A percentile compares a stretch with the other conserved stretches of the same genome.
Evolutionary conservation across 345 rosid genomes (phyloP).

Genomic region (Aurinia saxatilis): DNA sequence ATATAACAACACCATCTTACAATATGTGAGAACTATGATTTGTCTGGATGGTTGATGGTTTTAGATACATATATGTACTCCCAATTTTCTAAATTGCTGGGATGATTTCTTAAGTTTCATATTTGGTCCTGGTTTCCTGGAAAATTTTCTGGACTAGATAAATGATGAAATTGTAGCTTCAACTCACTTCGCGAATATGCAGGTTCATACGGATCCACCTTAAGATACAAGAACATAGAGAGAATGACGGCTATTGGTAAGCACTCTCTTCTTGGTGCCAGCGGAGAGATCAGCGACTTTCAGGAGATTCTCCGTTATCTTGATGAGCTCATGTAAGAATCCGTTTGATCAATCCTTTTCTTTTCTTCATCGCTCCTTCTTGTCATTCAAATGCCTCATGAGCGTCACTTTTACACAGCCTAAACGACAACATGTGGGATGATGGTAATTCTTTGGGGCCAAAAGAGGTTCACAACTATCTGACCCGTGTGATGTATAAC

Average conservation of each 20-base stretch:
- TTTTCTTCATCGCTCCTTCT: not conserved
- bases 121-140: not conserved
- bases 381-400: constrained; percentile 4
- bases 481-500: constrained; percentile 89
- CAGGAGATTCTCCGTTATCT: constrained; percentile 85
- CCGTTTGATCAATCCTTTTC: not conserved
- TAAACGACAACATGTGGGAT: constrained; percentile 99
- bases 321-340: constrained; percentile 81
- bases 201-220: constrained; percentile 97
- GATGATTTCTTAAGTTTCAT: not conserved
- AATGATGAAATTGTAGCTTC: not conserved
- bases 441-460: constrained; percentile 99
- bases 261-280: constrained; percentile 94
- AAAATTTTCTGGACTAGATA: not conserved
- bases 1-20: not conserved
- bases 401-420: constrained; percentile 39
- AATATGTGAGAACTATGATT: not conserved
- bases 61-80: not conserved
- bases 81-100: too few species aligned
- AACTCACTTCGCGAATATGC: not conserved
- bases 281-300: constrained; percentile 97
- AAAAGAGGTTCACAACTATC: constrained; percentile 92
- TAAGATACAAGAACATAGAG: constrained; percentile 88
- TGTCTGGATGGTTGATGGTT: not conserved
- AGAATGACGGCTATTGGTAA: constrained; percentile 80